Base-by-base conservation (phyloP, 1,139 yeast genomes). In the Lodderomyces parapsilosis region DNA sequence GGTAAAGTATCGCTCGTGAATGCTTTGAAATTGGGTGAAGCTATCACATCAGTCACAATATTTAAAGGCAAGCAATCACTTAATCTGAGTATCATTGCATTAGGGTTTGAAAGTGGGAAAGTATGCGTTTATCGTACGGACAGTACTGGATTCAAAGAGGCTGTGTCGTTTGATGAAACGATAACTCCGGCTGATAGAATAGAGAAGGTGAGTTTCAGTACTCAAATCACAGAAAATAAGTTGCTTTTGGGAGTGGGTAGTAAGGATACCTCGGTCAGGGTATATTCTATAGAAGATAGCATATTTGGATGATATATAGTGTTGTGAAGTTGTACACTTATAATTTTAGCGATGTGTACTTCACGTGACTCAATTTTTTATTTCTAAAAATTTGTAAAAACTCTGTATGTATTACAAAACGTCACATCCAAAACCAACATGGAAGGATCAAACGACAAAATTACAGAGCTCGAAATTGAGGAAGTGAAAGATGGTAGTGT, bases 1-100 rank as follows among this genome's bases (percentile, higher is more conserved):
- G 36, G 17, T 14, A 49, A 58, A 37, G 64, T 67, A 49, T 56
- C 62, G 42, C 44, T 65, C 42, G 51, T 60, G 7, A 61, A 59
- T 25, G 44, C 63, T 7, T 46, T 70, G 22, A 82, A 78, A 50
- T 63, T 81, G 33, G 49, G 51, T 0, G 72, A 70, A 9, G 80
- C 96, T 0, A 83, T 86, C 2, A 89, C 97, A 0, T 83, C 97
- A 0, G 69, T 90, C 1, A 83, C 88, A 35, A 71, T 81, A 4
- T 73, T 66, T 49, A 60, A 48, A 19, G 58, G 34, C 41, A 40
- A 38, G 3, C 2, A 3, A n/a, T 24, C 31, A 1, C 47, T 52
- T 4, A 54, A 54, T 11, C 60, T 59, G 15, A 60, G 58, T 20
- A 49, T 70, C 11, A 49, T 89, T 8, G 86, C 86, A 0, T 78